Evolutionary conservation across 2,329 filamentous ascomycete species (phyloP).

Genomic region (Thielaviopsis musarum): DNA sequence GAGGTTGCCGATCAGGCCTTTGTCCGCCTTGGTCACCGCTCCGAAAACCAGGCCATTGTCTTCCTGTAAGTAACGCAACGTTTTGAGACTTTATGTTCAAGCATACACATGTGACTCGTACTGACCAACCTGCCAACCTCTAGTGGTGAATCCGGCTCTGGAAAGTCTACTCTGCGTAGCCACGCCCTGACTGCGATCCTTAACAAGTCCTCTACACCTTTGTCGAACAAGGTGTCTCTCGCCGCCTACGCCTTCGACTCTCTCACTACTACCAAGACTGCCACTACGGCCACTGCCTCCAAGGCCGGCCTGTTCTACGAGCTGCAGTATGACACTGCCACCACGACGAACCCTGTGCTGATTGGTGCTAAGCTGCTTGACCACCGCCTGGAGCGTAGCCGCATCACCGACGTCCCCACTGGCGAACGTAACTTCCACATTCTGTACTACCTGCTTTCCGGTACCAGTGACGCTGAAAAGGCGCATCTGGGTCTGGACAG

Average conservation of each 20-base stretch:
- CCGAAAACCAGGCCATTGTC: conserved; percentile 82
- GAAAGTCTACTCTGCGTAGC: conserved; percentile 86
- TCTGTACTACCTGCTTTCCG: conserved; percentile 85
- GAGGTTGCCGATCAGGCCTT: conserved; percentile 79
- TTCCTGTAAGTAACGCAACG: conserved; percentile 63
- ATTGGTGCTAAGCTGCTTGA: conserved; percentile 91
- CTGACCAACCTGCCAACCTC: conserved; percentile 11
- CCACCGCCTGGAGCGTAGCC: conserved; percentile 79
- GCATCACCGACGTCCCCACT: conserved; percentile 81
- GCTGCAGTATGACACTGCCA: conserved; percentile 85
- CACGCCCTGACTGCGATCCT: conserved; percentile 77
- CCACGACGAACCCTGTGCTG: conserved; percentile 67
- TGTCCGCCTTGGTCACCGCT: conserved; percentile 67
- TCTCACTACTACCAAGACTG: conserved; percentile 90
- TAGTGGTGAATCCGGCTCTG: conserved; percentile 88
- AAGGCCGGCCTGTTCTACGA: conserved; percentile 94
- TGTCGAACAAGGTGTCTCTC: conserved; percentile 84
- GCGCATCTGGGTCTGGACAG: conserved; percentile 54
- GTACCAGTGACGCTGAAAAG: conserved; percentile 82
- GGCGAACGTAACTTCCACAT: conserved; percentile 95
- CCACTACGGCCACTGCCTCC: conserved; percentile 86
- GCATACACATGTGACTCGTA: background rate
- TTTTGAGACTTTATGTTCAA: background rate
- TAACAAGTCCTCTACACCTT: conserved; percentile 75
- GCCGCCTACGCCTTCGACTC: conserved; percentile 93